Percentiles rank a stretch among this genome's conserved stretches.
Conservation (phyloP, 164 flowering plant species). For the Magnolia changhungtana region DNA sequence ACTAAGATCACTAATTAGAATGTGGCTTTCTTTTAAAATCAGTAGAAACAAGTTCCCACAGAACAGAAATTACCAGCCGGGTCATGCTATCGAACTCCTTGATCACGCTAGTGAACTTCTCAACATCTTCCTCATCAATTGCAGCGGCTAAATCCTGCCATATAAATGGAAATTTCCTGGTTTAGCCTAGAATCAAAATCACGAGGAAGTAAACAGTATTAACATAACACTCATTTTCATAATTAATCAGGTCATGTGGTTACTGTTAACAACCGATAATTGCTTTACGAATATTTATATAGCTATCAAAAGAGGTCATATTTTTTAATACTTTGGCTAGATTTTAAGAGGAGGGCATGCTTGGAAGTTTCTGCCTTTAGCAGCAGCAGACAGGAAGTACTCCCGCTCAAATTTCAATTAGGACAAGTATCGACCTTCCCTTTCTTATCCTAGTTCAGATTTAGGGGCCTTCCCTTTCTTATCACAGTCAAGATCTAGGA, state of each 20-base stretch:
- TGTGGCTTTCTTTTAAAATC: neutral
- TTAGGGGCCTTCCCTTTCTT: no score
- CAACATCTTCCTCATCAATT: slow-evolving; percentile 81
- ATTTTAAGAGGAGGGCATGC: no score
- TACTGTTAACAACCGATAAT: neutral
- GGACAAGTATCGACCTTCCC: no score
- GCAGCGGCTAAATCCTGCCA: slow-evolving; percentile 82
- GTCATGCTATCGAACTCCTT: slow-evolving; percentile 97
- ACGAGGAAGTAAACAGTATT: neutral
- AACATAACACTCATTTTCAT: neutral
- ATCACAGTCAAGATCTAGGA: no score
- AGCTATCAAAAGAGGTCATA: no score
- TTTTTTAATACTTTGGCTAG: no score
- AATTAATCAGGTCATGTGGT: neutral
- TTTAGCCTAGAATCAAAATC: neutral
- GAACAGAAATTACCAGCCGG: slow-evolving; percentile 48
- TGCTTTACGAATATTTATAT: neutral
- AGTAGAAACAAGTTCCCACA: neutral
- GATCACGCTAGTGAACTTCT: slow-evolving; percentile 64
- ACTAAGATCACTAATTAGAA: neutral
- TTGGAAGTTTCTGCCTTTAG: no score
- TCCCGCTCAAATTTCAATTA: no score
- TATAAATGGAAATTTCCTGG: neutral
- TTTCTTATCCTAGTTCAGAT: no score
- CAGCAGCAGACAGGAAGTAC: no score